These are phyloP conservation scores for Lagerstroemia speciosa DNA, from an alignment of 345 rosid genomes.

Conservation along the genomic window DNA sequence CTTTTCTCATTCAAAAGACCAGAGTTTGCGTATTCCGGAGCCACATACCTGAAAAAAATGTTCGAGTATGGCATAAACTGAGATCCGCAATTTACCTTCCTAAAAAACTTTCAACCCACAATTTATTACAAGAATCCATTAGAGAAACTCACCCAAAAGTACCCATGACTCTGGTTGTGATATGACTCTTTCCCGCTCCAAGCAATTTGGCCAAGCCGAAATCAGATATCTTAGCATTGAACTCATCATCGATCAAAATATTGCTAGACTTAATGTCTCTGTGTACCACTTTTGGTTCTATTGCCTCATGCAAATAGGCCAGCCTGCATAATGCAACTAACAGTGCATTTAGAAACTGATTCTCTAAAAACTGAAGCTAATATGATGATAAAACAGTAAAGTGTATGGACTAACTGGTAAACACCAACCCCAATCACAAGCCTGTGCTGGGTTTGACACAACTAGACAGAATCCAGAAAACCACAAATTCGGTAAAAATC, in stretches of 20 bases:
- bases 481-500: not conserved
- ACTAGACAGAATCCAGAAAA: not conserved
- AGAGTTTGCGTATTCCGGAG: constrained; percentile 20
- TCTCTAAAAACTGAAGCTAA: not conserved
- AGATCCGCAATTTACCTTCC: not conserved
- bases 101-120: not conserved
- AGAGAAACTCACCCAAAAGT: constrained; percentile 33
- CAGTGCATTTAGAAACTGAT: not conserved
- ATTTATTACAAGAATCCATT: not conserved
- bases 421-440: not conserved
- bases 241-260: constrained; percentile 39
- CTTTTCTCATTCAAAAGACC: constrained; percentile 20
- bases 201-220: constrained; percentile 45
- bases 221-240: constrained; percentile 43
- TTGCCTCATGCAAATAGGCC: constrained; percentile 45
- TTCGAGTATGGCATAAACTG: not conserved
- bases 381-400: not conserved
- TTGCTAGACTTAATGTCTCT: constrained; percentile 44
- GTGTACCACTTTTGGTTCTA: constrained; percentile 46
- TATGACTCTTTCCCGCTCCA: constrained; percentile 41
- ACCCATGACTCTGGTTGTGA: constrained; percentile 47
- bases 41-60: constrained; percentile 13
- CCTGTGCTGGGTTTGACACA: not conserved
- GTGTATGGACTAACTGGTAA: not conserved
- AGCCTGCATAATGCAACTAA: constrained; percentile 23